Base-by-base conservation (phyloP, 352 stramenopile genomes). In the Phytopythium aichiense region DNA sequence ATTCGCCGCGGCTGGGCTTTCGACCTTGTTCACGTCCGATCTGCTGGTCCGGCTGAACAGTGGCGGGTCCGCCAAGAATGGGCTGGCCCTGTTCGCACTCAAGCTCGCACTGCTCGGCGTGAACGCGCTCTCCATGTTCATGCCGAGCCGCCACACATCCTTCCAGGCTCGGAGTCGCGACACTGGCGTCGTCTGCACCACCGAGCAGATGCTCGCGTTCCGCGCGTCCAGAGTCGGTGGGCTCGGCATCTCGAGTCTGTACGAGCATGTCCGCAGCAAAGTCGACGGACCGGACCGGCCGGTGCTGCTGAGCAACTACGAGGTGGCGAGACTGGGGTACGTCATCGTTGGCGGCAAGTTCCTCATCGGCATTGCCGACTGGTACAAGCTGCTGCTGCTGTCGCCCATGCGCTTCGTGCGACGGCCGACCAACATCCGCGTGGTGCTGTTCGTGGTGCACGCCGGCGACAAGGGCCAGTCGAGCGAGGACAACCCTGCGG, bases 61-160 rank as follows among this genome's bases (percentile, higher is more conserved):
- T 22, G 66, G 64, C 2, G 51, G 76, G 9, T 65, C 58, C 1
- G 56, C 79, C 23, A 58, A 71, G 42, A 75, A 67, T 16, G 67
- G 61, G 49, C 51, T 74, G 50, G 31, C 13, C 8, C 48, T 70
- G 54, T 64, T 82, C 18, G 18, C 56, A 9, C 42, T 82, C 37
- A 87, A 87, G 45, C 23, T 84, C n/a, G 61, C 53, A 20, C 18
- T 81, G 40, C 60, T 84, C 13, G 61, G 42, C 0, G 23, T 82
- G 45, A 83, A 77, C 42, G 50, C 71, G 0, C 23, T 80, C 31
- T 69, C 71, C n/a, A 35, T 87, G 4, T 8, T 76, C 4, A 57
- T 65, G 16, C 28, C 37, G 25, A 55, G 1, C 11, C 49, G 49
- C 0, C 22, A 15, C 30, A 55, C 49, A 25, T 55, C 49, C 13